Percentiles rank a stretch among this genome's conserved stretches.
These are phyloP conservation scores for Albizia julibrissin DNA, from an alignment of 306 rosid genomes.

Conservation along the genomic window DNA sequence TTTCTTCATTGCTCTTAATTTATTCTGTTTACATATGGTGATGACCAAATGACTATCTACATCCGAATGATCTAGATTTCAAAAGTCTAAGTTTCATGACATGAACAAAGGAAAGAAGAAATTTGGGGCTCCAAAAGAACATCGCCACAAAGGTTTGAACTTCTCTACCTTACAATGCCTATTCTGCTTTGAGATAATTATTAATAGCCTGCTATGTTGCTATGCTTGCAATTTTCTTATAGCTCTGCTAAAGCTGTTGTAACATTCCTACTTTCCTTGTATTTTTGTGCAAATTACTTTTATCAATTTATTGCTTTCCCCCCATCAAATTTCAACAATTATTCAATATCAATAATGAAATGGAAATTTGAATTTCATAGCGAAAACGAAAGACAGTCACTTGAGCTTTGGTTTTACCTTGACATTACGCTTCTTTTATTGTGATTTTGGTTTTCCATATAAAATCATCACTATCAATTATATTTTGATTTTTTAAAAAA, in stretches of 20 bases:
- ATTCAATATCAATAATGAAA: neutral
- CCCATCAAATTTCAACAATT: neutral
- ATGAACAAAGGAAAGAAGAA: constrained; percentile 52
- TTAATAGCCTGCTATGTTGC: neutral
- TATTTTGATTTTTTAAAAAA: no score
- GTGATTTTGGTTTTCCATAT: neutral
- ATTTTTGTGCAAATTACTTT: neutral
- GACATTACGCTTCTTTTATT: neutral
- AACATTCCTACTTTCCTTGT: neutral
- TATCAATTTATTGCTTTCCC: neutral
- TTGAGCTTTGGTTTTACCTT: neutral
- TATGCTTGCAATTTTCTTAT: neutral
- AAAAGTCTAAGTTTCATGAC: constrained; percentile 63
- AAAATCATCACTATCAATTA: neutral
- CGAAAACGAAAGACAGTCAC: neutral
- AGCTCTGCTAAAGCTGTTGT: neutral
- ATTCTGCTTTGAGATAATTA: constrained; percentile 9
- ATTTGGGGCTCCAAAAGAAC: constrained; percentile 42
- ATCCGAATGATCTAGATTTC: constrained; percentile 57
- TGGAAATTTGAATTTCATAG: neutral
- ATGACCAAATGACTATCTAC: constrained; percentile 19
- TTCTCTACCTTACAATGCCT: constrained; percentile 24
- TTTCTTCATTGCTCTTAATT: neutral
- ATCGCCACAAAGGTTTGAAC: constrained; percentile 64
- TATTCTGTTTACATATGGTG: constrained; percentile 14